A percentile compares a stretch with the other conserved stretches of the same genome.
Conservation (phyloP, 192 early-diverging fungal genomes). For the Coemansia sp. region DNA sequence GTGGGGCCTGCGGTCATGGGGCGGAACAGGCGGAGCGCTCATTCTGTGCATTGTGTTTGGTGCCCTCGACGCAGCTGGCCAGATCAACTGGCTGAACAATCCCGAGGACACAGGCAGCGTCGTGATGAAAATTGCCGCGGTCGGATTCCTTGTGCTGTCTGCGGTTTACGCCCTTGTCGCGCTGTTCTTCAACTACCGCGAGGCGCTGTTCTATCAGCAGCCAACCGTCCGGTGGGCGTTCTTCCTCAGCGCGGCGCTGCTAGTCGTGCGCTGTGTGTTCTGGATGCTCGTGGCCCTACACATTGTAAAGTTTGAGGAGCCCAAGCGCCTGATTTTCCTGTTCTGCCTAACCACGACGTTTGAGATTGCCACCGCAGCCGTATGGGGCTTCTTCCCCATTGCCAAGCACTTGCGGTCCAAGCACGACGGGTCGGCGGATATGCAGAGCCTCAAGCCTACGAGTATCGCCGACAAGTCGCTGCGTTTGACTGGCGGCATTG, state of each 20-base stretch:
- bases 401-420: slow-evolving; percentile 22
- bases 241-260: slow-evolving; percentile 14
- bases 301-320: slow-evolving; percentile 21
- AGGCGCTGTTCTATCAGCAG: slow-evolving; percentile 36
- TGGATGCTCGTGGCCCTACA: slow-evolving; percentile 46
- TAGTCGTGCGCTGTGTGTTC: slow-evolving; percentile 33
- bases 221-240: slow-evolving; percentile 40
- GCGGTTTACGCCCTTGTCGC: slow-evolving; percentile 13
- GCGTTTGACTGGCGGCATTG: slow-evolving; percentile 2
- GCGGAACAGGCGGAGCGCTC: slow-evolving; percentile 18
- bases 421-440: background rate
- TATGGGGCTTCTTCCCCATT: slow-evolving; percentile 29
- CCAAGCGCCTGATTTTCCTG: slow-evolving; percentile 43
- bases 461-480: slow-evolving; percentile 2
- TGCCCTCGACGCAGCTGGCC: slow-evolving; percentile 45
- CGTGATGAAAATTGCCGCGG: slow-evolving; percentile 27
- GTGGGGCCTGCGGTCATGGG: slow-evolving; percentile 29
- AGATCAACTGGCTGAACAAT: slow-evolving; percentile 50
- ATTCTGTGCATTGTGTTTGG: slow-evolving; percentile 35
- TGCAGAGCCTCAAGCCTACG: slow-evolving; percentile 11
- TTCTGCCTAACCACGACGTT: slow-evolving; percentile 32
- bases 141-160: slow-evolving; percentile 35
- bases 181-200: slow-evolving; percentile 24
- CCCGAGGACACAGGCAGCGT: slow-evolving; percentile 18
- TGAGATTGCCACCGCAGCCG: slow-evolving; percentile 18